These are phyloP conservation scores for Talaromyces verruculosus DNA, from an alignment of 2,329 filamentous ascomycete species.

Conservation along the genomic window DNA sequence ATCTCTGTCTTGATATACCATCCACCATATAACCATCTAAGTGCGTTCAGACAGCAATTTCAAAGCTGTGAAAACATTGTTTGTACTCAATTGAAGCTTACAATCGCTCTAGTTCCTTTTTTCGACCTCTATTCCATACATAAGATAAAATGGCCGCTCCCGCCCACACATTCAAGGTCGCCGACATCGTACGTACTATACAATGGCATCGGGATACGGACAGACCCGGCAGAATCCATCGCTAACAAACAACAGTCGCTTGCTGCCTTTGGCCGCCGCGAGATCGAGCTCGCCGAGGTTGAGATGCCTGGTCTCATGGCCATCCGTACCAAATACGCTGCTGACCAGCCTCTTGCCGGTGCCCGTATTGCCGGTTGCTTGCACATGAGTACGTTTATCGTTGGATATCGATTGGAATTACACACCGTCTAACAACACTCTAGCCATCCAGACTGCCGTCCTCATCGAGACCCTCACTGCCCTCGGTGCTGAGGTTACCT, in stretches of 20 bases:
- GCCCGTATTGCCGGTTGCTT: conserved; percentile 96
- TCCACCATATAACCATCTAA: conserved; percentile 1
- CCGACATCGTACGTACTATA: conserved; percentile 68
- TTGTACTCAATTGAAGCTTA: not conserved
- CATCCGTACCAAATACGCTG: conserved; percentile 86
- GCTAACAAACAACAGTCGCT: conserved; percentile 58
- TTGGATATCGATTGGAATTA: not conserved
- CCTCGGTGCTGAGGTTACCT: conserved; percentile 97
- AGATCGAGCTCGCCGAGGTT: conserved; percentile 96
- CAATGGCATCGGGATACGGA: not conserved
- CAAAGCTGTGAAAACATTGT: not conserved
- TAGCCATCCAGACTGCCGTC: conserved; percentile 96
- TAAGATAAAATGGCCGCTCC: conserved; percentile 65
- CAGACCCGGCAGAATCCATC: not conserved
- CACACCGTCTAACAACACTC: conserved; percentile 17
- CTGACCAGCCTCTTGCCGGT: conserved; percentile 89
- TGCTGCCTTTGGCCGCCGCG: conserved; percentile 96
- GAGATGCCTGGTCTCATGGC: conserved; percentile 98
- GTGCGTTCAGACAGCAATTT: conserved; percentile 1
- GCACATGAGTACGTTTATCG: conserved; percentile 75
- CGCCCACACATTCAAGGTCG: conserved; percentile 95
- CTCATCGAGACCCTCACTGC: conserved; percentile 95
- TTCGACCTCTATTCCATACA: conserved; percentile 9
- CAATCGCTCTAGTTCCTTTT: conserved; percentile 21
- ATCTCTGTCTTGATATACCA: conserved; percentile 13